These are phyloP conservation scores for Samsoniella hepiali DNA, from an alignment of 2,329 filamentous ascomycete genomes.

Conservation along the genomic window DNA sequence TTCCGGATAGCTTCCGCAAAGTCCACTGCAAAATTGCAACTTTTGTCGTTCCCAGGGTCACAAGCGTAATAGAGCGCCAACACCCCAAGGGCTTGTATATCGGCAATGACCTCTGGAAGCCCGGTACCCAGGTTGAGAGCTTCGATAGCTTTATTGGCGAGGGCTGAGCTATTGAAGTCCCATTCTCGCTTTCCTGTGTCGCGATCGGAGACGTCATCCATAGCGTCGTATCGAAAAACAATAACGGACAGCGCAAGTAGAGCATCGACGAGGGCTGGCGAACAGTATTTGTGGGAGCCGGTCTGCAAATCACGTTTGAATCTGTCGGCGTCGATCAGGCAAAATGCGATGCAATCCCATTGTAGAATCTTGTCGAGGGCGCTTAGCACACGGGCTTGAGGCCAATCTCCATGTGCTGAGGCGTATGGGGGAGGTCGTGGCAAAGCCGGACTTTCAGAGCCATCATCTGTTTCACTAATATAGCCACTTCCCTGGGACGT, in stretches of 20 bases:
- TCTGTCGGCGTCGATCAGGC: neutral
- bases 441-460: neutral
- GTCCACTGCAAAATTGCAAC: neutral
- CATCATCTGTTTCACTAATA: neutral
- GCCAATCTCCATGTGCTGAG: neutral
- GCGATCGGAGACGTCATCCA: neutral
- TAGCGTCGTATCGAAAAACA: conserved; percentile 4
- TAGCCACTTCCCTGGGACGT: neutral
- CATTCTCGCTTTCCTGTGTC: neutral
- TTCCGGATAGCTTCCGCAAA: conserved; percentile 10
- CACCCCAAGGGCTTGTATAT: conserved; percentile 6
- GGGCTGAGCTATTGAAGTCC: neutral
- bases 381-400: neutral
- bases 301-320: neutral
- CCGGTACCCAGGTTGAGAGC: neutral
- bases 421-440: neutral
- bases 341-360: conserved; percentile 10
- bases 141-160: neutral
- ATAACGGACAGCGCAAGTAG: conserved; percentile 1
- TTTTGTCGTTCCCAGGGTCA: neutral
- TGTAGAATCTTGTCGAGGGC: conserved; percentile 1
- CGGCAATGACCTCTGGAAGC: neutral
- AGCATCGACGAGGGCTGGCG: conserved; percentile 3
- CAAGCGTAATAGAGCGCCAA: conserved; percentile 4
- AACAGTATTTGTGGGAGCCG: neutral